Evolutionary conservation across 1,284 basidiomycete species (phyloP).

Genomic region (Cystobasidium sp.): DNA sequence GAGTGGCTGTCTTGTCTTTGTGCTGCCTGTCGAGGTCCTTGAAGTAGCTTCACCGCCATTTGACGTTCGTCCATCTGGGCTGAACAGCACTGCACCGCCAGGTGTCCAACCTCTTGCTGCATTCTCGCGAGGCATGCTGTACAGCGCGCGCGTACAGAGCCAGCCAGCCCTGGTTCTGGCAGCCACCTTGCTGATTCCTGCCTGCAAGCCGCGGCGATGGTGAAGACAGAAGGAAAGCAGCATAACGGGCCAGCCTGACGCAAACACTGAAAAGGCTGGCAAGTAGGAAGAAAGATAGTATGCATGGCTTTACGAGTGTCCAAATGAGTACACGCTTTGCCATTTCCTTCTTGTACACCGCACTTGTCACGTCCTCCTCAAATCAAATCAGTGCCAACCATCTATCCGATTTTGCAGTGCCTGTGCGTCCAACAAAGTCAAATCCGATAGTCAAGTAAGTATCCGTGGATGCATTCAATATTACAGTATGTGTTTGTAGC

Average conservation of each 20-base stretch:
- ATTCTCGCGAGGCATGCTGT: conserved; percentile 14
- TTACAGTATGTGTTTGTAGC: too few relatives aligned
- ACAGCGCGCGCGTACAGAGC: conserved; percentile 8
- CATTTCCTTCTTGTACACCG: background rate
- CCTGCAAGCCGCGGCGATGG: conserved; percentile 2
- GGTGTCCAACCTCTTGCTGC: conserved; percentile 3
- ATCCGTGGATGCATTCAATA: too few relatives aligned
- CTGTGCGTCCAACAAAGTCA: background rate
- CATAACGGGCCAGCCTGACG: background rate
- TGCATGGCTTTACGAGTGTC: background rate
- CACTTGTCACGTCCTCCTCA: background rate
- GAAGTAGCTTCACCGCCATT: background rate
- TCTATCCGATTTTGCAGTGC: background rate
- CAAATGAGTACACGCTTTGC: background rate
- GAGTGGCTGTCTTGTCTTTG: background rate
- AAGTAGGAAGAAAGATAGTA: background rate
- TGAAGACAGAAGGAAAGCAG: background rate
- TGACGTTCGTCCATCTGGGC: background rate
- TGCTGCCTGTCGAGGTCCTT: background rate
- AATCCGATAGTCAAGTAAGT: background rate
- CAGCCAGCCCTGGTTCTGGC: background rate
- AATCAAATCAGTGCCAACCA: background rate
- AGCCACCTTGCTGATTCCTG: conserved; percentile 3
- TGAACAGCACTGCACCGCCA: conserved; percentile 25
- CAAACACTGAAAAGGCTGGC: background rate